Conservation (phyloP, 2,329 filamentous ascomycete species). For the Botrytis elliptica region DNA sequence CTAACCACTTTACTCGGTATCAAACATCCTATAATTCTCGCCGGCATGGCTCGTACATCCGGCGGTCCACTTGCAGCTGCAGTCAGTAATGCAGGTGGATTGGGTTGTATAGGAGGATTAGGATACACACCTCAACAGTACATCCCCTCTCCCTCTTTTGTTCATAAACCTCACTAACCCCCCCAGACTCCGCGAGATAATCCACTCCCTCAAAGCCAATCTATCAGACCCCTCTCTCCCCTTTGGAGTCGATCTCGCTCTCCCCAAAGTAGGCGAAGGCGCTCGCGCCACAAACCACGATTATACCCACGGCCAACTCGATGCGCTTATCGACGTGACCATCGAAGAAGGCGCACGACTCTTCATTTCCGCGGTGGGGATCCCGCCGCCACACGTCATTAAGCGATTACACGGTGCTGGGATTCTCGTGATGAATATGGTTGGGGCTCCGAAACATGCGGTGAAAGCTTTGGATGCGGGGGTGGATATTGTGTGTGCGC, state of each 20-base stretch:
- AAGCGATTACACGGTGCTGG: slow-evolving; percentile 74
- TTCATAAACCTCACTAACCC: background rate
- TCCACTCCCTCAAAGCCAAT: slow-evolving; percentile 79
- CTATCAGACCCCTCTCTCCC: slow-evolving; percentile 67
- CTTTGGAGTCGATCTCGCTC: slow-evolving; percentile 87
- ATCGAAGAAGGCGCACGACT: slow-evolving; percentile 80
- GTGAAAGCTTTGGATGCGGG: slow-evolving; percentile 83
- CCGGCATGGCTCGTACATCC: slow-evolving; percentile 88
- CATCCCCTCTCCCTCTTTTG: too few species aligned
- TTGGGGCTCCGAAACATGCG: slow-evolving; percentile 87
- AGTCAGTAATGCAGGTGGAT: slow-evolving; percentile 74
- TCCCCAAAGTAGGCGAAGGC: slow-evolving; percentile 81
- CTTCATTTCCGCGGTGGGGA: slow-evolving; percentile 86
- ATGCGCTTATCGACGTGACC: slow-evolving; percentile 83
- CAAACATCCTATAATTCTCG: slow-evolving; percentile 84
- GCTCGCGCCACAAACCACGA: slow-evolving; percentile 93
- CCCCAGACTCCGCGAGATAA: slow-evolving; percentile 64
- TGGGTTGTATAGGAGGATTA: slow-evolving; percentile 70
- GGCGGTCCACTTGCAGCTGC: slow-evolving; percentile 77
- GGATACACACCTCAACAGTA: slow-evolving; percentile 61
- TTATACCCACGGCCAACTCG: slow-evolving; percentile 85
- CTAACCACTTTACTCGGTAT: slow-evolving; percentile 78
- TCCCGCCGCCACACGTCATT: slow-evolving; percentile 73
- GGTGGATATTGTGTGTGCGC: slow-evolving; percentile 87
- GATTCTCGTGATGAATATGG: slow-evolving; percentile 95